phyloP scores from a whole-genome alignment of 371 early-diverging fungal genomes.

The Parasitella parasitica region DNA sequence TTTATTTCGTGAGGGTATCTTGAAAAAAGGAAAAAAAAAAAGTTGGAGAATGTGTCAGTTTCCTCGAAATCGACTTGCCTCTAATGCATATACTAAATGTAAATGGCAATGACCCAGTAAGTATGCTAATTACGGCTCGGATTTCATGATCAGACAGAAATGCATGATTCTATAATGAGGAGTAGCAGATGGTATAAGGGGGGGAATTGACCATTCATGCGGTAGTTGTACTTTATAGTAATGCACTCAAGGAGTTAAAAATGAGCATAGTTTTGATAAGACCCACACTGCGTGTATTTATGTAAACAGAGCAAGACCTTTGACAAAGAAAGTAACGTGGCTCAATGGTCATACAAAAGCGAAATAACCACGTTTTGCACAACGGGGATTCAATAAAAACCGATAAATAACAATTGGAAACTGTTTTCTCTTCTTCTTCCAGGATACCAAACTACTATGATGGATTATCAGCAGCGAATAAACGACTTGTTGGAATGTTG shows the following conservation, averaged over 20 bases:
- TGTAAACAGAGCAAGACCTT: background rate
- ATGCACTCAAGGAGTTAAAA: background rate
- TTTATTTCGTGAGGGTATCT: too few species aligned
- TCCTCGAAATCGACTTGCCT: too few species aligned
- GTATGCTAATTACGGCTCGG: too few species aligned
- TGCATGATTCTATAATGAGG: too few species aligned
- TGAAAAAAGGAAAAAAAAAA: too few species aligned
- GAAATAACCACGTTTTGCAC: background rate
- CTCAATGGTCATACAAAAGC: background rate
- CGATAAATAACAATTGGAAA: background rate
- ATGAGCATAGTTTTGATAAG: background rate
- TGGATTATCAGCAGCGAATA: slow-evolving; percentile 15
- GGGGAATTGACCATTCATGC: too few species aligned
- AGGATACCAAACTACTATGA: background rate
- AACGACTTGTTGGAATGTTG: slow-evolving; percentile 14
- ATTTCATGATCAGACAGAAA: too few species aligned
- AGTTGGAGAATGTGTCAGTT: too few species aligned
- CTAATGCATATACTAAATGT: too few species aligned
- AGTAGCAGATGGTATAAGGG: too few species aligned
- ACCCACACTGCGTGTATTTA: background rate
- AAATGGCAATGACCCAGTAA: too few species aligned
- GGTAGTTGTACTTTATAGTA: background rate
- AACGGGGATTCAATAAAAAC: background rate
- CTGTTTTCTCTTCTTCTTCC: background rate
- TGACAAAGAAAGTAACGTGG: background rate